A percentile compares a stretch with the other conserved stretches of the same genome.
Evolutionary conservation across 805 yeast species (phyloP).

Genomic region (Ogataea henricii): DNA sequence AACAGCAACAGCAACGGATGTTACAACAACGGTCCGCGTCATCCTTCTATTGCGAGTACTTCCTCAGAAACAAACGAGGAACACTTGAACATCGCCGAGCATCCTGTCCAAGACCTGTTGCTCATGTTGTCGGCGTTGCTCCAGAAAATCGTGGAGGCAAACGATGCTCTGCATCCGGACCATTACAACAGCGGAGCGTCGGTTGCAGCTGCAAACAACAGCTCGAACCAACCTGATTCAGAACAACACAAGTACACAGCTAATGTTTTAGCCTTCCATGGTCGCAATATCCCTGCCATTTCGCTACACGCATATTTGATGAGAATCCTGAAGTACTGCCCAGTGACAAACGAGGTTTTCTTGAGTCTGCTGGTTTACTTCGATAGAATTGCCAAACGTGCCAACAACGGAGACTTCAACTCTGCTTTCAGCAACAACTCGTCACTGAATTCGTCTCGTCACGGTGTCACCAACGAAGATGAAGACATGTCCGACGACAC

Average conservation of each 20-base stretch:
- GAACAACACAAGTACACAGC: constrained; percentile 54
- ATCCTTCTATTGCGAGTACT: background rate
- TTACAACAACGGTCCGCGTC: too few species aligned
- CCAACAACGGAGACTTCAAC: constrained; percentile 51
- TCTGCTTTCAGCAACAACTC: constrained; percentile 21
- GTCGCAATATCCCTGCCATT: constrained; percentile 95
- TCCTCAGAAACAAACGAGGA: constrained; percentile 31
- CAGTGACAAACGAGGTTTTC: constrained; percentile 97
- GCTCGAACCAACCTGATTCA: constrained; percentile 12
- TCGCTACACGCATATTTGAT: constrained; percentile 85
- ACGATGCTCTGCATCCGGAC: constrained; percentile 78
- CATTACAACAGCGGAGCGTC: constrained; percentile 46
- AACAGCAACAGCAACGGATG: background rate
- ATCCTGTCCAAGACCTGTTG: constrained; percentile 78
- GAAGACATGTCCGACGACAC: constrained; percentile 23
- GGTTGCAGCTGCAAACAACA: constrained; percentile 23
- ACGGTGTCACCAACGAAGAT: constrained; percentile 24
- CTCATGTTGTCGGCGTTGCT: constrained; percentile 83
- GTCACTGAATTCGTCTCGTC: constrained; percentile 7
- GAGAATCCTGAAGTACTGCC: constrained; percentile 93
- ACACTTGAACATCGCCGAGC: constrained; percentile 75
- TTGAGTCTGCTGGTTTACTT: constrained; percentile 87
- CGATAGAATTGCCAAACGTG: constrained; percentile 87
- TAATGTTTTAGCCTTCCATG: constrained; percentile 87
- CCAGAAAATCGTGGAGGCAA: constrained; percentile 86